A percentile compares a stretch with the other conserved stretches of the same genome.
These are phyloP conservation scores for Pyrenochaeta sp. DNA, from an alignment of 2,329 filamentous ascomycete genomes.

Conservation along the genomic window DNA sequence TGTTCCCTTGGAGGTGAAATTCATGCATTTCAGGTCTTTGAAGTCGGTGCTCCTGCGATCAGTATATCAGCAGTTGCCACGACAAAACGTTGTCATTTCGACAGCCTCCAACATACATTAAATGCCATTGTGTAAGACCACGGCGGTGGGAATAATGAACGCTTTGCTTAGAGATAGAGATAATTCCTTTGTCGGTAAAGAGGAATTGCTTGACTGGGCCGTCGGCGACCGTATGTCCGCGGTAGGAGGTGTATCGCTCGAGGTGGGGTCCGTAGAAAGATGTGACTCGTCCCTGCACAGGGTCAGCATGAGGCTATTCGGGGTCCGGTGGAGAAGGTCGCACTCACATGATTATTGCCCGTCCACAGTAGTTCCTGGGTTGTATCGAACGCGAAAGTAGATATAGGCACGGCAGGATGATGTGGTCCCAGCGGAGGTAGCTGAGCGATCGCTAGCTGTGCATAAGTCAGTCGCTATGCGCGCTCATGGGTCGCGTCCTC, in stretches of 20 bases:
- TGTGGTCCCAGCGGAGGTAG: constrained; percentile 80
- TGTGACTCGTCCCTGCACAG: constrained; percentile 78
- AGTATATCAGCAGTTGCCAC: constrained; percentile 24
- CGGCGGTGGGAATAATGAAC: constrained; percentile 88
- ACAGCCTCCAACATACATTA: constrained; percentile 66
- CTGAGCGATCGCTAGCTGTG: constrained; percentile 79
- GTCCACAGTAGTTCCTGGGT: constrained; percentile 91
- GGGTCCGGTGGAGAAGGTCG: constrained; percentile 8
- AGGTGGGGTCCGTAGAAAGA: constrained; percentile 89
- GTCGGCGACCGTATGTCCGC: constrained; percentile 76
- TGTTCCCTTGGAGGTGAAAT: constrained; percentile 86
- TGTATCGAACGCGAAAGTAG: constrained; percentile 88
- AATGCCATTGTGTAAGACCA: constrained; percentile 87
- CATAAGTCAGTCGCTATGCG: constrained; percentile 18
- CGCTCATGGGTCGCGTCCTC: background rate
- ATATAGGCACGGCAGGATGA: constrained; percentile 71
- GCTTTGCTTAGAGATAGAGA: constrained; percentile 82
- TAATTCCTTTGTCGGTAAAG: constrained; percentile 88
- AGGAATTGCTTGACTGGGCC: constrained; percentile 86
- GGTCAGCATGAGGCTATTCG: constrained; percentile 14
- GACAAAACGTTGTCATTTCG: no score
- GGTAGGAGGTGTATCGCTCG: constrained; percentile 89
- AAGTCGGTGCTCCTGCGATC: constrained; percentile 72
- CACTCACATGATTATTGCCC: constrained; percentile 84
- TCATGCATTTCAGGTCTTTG: constrained; percentile 91